Percentiles rank a stretch among this genome's conserved stretches.
Evolutionary conservation across 768 basidiomycete species (phyloP).

Genomic region (Agaricus blazei): DNA sequence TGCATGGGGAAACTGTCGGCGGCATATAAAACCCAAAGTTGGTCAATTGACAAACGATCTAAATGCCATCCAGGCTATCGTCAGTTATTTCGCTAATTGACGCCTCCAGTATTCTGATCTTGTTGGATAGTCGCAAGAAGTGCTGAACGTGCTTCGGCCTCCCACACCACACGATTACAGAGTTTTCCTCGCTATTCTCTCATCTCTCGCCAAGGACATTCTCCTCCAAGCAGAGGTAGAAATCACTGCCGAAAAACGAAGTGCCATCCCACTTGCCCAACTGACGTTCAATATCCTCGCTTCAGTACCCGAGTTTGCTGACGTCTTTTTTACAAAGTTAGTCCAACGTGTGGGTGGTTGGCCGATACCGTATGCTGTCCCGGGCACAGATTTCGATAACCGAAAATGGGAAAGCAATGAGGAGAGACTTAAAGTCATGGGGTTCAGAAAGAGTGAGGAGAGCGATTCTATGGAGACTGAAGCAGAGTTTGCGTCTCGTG

Average conservation of each 20-base stretch:
- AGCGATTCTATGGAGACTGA: constrained; percentile 45
- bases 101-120: no score
- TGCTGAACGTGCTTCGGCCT: constrained; percentile 31
- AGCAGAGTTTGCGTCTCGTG: constrained; percentile 59
- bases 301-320: constrained; percentile 49
- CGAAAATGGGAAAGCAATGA: constrained; percentile 36
- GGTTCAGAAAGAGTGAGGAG: constrained; percentile 41
- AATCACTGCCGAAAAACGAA: constrained; percentile 81
- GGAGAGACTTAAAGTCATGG: constrained; percentile 46
- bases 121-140: constrained; percentile 38
- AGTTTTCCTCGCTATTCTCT: constrained; percentile 76
- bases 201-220: constrained; percentile 84
- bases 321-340: constrained; percentile 79
- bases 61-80: constrained; percentile 56
- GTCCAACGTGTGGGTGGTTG: constrained; percentile 88
- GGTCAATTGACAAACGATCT: constrained; percentile 80
- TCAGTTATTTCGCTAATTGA: constrained; percentile 36
- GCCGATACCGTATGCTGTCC: constrained; percentile 67
- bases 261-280: constrained; percentile 77
- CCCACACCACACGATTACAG: constrained; percentile 23
- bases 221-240: constrained; percentile 92
- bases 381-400: constrained; percentile 45
- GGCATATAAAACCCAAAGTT: constrained; percentile 81
- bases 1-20: constrained; percentile 61
- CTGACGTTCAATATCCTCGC: constrained; percentile 71